Percentiles rank a stretch among this genome's conserved stretches.
phyloP scores from a whole-genome alignment of 108 stramenopile species.

The Epithemia pelagica region DNA sequence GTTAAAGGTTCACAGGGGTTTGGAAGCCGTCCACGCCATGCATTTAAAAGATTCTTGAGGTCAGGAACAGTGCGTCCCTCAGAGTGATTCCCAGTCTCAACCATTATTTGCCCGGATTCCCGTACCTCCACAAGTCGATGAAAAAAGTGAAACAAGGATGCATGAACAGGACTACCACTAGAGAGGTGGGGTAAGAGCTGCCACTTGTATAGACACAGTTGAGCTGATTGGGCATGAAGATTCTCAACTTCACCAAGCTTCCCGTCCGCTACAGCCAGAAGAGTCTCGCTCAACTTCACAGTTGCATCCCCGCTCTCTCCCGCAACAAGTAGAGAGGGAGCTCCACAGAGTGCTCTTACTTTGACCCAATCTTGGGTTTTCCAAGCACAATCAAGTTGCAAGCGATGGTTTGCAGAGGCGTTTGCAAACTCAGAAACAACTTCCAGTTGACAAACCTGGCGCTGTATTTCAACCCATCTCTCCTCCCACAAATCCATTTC shows the following conservation, averaged over 20 bases:
- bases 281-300: slow-evolving; percentile 71
- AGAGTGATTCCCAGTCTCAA: slow-evolving; percentile 74
- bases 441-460: slow-evolving; percentile 81
- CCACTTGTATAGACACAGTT: slow-evolving; percentile 72
- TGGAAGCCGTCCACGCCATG: slow-evolving; percentile 91
- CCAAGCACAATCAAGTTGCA: slow-evolving; percentile 87
- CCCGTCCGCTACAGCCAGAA: slow-evolving; percentile 73
- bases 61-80: slow-evolving; percentile 74
- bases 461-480: slow-evolving; percentile 82
- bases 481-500: slow-evolving; percentile 90
- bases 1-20: slow-evolving; percentile 79
- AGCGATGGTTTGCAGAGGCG: slow-evolving; percentile 35
- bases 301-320: slow-evolving; percentile 57
- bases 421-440: slow-evolving; percentile 77
- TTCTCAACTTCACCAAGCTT: slow-evolving; percentile 84
- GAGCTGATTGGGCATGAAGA: slow-evolving; percentile 79
- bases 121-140: slow-evolving; percentile 89
- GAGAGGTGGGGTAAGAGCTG: slow-evolving; percentile 53
- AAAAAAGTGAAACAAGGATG: slow-evolving; percentile 73
- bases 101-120: slow-evolving; percentile 93
- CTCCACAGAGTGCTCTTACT: slow-evolving; percentile 42
- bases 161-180: slow-evolving; percentile 66
- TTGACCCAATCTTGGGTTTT: slow-evolving; percentile 83
- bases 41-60: slow-evolving; percentile 77
- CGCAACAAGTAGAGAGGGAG: slow-evolving; percentile 44